Evolutionary conservation across 331 rosid genomes (phyloP).

Genomic region (Acacia pycnantha): DNA sequence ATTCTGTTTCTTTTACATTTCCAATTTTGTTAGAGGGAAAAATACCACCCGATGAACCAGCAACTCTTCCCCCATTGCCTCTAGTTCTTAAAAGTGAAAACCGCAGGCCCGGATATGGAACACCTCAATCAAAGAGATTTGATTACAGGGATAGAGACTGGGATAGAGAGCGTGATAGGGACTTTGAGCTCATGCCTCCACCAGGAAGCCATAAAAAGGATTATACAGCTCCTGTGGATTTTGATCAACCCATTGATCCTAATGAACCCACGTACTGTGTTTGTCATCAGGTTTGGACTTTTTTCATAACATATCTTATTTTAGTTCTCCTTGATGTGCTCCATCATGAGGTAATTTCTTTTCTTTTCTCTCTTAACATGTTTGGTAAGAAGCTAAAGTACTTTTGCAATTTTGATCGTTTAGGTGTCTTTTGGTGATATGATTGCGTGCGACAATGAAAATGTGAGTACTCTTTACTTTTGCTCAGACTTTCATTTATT

Average conservation of each 20-base stretch:
- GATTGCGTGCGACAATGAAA: conserved; percentile 99
- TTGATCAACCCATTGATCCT: conserved; percentile 93
- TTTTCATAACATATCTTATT: conserved; percentile 9
- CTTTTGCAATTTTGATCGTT: conserved; percentile 30
- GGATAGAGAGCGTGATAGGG: conserved; percentile 96
- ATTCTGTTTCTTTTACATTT: conserved; percentile 22
- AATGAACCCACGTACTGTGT: conserved; percentile 97
- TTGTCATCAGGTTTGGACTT: conserved; percentile 84
- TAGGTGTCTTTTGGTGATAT: conserved; percentile 98
- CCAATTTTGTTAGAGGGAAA: conserved; percentile 71
- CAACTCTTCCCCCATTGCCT: conserved; percentile 90
- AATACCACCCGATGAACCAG: conserved; percentile 82
- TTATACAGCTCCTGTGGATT: conserved; percentile 64
- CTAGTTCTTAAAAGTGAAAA: conserved; percentile 71
- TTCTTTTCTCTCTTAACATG: conserved; percentile 9
- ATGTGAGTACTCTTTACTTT: conserved; percentile 55
- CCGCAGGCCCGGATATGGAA: conserved; percentile 55
- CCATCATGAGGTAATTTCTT: conserved; percentile 10
- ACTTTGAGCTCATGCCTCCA: conserved; percentile 97
- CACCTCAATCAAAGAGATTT: conserved; percentile 79
- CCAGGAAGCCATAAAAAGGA: conserved; percentile 95
- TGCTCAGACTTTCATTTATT: conserved; percentile 4
- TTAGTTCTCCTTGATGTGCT: conserved; percentile 15
- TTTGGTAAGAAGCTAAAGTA: conserved; percentile 29
- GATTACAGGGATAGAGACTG: conserved; percentile 91